phyloP scores from a whole-genome alignment of 148 eudicot species.

The Camellia japonica region DNA sequence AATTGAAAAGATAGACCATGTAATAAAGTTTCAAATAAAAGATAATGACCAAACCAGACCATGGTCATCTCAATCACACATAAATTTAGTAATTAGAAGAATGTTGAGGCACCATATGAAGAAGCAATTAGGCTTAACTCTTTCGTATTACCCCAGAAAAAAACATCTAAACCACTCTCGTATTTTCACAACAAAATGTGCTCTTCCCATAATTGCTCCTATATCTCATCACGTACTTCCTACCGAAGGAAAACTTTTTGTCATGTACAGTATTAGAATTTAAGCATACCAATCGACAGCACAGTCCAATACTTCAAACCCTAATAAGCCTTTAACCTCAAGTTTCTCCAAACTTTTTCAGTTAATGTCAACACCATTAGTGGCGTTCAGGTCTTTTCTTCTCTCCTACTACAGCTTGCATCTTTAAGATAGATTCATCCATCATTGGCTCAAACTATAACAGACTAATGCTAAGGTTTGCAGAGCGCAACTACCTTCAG shows the following conservation, averaged over 20 bases:
- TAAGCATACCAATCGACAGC: background rate
- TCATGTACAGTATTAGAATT: too few species aligned
- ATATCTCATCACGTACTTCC: background rate
- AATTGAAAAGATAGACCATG: background rate
- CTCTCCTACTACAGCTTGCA: background rate
- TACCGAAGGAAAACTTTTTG: background rate
- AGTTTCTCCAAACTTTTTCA: conserved; percentile 1
- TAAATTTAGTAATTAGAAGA: background rate
- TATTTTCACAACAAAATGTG: background rate
- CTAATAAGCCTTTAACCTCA: background rate
- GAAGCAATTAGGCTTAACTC: background rate
- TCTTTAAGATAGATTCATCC: background rate
- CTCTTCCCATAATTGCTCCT: background rate
- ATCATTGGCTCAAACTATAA: background rate
- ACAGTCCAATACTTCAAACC: background rate
- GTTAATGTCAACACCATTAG: background rate
- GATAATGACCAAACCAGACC: background rate
- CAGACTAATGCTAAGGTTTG: background rate
- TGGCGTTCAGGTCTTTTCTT: too few species aligned
- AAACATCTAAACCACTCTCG: background rate
- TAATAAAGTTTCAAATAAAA: background rate
- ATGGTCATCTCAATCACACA: background rate
- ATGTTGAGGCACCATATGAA: background rate
- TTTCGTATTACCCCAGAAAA: background rate
- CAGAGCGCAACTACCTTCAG: background rate